These are phyloP conservation scores for Leptographium radiaticola DNA, from an alignment of 2,329 filamentous ascomycete species.

Conservation along the genomic window DNA sequence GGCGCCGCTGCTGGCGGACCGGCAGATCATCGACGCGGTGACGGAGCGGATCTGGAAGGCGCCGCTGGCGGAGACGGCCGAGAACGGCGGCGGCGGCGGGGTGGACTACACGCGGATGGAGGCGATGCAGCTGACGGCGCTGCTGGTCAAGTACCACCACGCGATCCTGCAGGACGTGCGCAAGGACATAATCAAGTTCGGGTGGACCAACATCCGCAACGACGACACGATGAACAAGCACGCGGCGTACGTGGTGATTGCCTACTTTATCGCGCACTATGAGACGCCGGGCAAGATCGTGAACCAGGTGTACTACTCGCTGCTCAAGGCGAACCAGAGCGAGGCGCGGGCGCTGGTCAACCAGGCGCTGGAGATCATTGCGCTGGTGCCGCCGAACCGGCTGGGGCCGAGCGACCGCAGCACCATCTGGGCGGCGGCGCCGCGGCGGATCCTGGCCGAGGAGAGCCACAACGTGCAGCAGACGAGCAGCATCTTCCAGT, in stretches of 20 bases:
- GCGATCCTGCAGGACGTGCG: slow-evolving; percentile 77
- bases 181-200: slow-evolving; percentile 98
- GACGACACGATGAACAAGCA: slow-evolving; percentile 99
- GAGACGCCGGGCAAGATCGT: slow-evolving; percentile 95
- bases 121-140: slow-evolving; percentile 82
- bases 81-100: slow-evolving; percentile 65
- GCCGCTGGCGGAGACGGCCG: slow-evolving; percentile 51
- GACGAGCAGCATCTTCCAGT: slow-evolving; percentile 94
- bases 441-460: slow-evolving; percentile 80
- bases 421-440: slow-evolving; percentile 79
- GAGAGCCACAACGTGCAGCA: slow-evolving; percentile 93
- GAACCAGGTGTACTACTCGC: slow-evolving; percentile 82
- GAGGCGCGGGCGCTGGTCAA: slow-evolving; percentile 86
- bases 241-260: slow-evolving; percentile 90
- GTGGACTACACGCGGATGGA: slow-evolving; percentile 96
- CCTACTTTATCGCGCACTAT: slow-evolving; percentile 94
- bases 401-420: slow-evolving; percentile 62
- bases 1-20: slow-evolving; percentile 66
- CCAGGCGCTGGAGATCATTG: slow-evolving; percentile 85
- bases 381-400: slow-evolving; percentile 82
- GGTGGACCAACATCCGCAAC: slow-evolving; percentile 96
- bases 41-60: slow-evolving; percentile 91
- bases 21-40: slow-evolving; percentile 74
- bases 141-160: slow-evolving; percentile 92
- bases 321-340: slow-evolving; percentile 86